Percentiles rank a stretch among this genome's conserved stretches.
phyloP scores from a whole-genome alignment of 2,329 filamentous ascomycete species.

The Alternaria ethzedia region DNA sequence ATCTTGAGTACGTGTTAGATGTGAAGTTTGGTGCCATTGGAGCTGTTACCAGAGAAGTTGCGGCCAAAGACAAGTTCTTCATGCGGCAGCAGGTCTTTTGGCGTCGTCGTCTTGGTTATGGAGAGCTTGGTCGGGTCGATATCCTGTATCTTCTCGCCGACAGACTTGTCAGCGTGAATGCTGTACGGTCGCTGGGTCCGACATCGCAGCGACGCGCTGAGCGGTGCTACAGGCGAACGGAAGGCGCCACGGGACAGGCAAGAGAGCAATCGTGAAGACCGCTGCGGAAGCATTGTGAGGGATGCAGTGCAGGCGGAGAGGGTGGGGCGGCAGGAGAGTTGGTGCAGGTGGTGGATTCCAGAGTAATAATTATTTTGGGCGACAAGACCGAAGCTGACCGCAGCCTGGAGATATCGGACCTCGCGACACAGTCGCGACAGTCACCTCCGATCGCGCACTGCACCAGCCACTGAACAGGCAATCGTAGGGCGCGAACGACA shows the following conservation, averaged over 20 bases:
- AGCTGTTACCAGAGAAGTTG: conserved; percentile 78
- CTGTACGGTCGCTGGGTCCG: conserved; percentile 56
- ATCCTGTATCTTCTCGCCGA: conserved; percentile 63
- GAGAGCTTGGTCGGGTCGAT: conserved; percentile 80
- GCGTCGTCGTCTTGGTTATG: conserved; percentile 75
- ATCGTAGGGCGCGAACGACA: conserved; percentile 27
- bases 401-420: conserved; percentile 15
- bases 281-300: conserved; percentile 46
- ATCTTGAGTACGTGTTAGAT: conserved; percentile 62
- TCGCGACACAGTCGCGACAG: conserved; percentile 15
- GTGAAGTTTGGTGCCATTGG: conserved; percentile 1
- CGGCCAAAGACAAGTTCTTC: conserved; percentile 88
- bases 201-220: conserved; percentile 54
- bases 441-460: conserved; percentile 24
- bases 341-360: conserved; percentile 13
- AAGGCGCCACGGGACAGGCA: conserved; percentile 36
- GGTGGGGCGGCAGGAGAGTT: conserved; percentile 7
- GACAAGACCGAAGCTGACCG: conserved; percentile 38
- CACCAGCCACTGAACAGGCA: not conserved
- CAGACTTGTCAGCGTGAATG: conserved; percentile 55
- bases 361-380: conserved; percentile 27
- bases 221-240: conserved; percentile 33
- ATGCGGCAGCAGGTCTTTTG: conserved; percentile 75
- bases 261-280: conserved; percentile 44
- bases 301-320: conserved; percentile 12